Evolutionary conservation across 164 flowering plant species (phyloP).

Genomic region (Vitis rupestris): DNA sequence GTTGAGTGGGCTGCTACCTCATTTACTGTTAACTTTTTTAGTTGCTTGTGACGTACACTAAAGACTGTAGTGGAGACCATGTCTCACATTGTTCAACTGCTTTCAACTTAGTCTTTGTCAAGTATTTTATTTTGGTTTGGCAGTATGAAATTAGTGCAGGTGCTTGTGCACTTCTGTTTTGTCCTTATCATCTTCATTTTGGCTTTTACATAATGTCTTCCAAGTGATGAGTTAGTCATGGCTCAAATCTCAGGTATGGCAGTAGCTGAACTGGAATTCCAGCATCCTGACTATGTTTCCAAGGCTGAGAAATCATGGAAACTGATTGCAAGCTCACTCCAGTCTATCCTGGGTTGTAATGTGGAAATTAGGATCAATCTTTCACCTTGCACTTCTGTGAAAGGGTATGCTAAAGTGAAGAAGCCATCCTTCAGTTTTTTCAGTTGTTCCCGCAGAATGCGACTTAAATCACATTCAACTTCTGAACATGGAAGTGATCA

Average conservation of each 20-base stretch:
- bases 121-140: too few species aligned
- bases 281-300: constrained; percentile 49
- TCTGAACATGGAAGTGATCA: constrained; percentile 34
- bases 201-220: not conserved
- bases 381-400: constrained; percentile 22
- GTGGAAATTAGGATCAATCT: constrained; percentile 77
- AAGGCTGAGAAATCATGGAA: constrained; percentile 90
- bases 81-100: too few species aligned
- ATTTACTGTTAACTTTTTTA: too few species aligned
- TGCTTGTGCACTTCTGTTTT: too few species aligned
- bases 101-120: too few species aligned
- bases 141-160: too few species aligned
- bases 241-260: constrained; percentile 53
- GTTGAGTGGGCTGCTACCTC: too few species aligned
- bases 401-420: constrained; percentile 35
- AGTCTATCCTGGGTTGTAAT: constrained; percentile 65
- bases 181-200: not conserved
- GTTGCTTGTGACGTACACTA: too few species aligned
- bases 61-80: too few species aligned
- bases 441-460: constrained; percentile 54
- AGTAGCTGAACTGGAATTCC: constrained; percentile 72
- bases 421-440: constrained; percentile 55
- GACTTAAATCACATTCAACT: constrained; percentile 28
- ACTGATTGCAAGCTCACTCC: constrained; percentile 71
- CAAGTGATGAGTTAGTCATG: not conserved